Evolutionary conservation across 805 yeast genomes (phyloP), one percentile per base, ranked within the genome.

Genomic region (Sugiyamaella lignohabitans): DNA sequence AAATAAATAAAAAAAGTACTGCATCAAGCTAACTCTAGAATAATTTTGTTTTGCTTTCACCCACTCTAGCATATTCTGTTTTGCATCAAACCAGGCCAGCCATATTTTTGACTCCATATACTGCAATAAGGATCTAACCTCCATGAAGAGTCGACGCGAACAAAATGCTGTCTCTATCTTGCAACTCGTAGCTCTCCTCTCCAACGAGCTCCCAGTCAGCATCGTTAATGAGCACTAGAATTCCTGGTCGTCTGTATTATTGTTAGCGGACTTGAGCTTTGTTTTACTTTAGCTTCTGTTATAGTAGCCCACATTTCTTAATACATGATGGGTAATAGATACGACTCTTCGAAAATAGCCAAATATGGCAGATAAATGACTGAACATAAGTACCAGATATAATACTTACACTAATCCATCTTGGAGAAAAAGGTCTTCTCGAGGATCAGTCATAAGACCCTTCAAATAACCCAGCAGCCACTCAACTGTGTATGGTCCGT

Each of bases 191-290:
- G 6, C 78, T 83, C 56, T 86, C 88, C 64, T 82, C 88, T 8
- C 87, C 98, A 62, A 88, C 95, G 11, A 91, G 66, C 59, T 91
- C 98, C 98, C 98, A 91, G 67, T 91, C 98, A 0, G 95, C 80
- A 61, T 91, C 98, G 60, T 91, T 91, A 52, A 91, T 84, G 47
- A 91, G 72, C 6, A 93, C 96, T 51, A 91, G 69, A 40, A 91
- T 87, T 2, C 98, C 98, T 0, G 98, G 96, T 43, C 98, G 78
- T 14, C 53, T 46, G 4, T 20, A 16, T n/a, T n/a, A n/a, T 16
- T 19, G 4, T 36, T 37, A 38, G 46, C 8, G n/a, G n/a, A n/a
- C n/a, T 14, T 38, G 19, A n/a, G 11, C 14, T 18, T 10, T 10
- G 23, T n/a, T 40, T 10, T n/a, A 27, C 30, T 14, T 36, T 36